phyloP scores from a whole-genome alignment of 257 asterid genomes.

The Phtheirospermum japonicum region DNA sequence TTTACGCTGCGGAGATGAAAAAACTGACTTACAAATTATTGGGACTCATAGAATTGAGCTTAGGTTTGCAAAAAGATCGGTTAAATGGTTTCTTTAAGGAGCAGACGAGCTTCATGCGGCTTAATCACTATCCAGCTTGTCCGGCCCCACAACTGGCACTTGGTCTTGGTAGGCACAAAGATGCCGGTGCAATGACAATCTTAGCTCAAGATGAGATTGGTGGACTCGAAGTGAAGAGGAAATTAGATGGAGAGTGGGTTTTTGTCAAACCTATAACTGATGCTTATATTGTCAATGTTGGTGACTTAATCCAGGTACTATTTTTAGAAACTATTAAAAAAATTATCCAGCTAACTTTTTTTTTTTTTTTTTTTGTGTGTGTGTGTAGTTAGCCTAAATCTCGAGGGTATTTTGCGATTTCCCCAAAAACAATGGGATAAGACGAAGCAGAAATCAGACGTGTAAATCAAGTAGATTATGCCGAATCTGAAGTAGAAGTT shows the following conservation, averaged over 20 bases:
- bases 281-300: neutral
- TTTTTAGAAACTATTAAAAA: too few relatives aligned
- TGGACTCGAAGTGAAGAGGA: constrained; percentile 71
- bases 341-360: too few relatives aligned
- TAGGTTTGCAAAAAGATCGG: constrained; percentile 47
- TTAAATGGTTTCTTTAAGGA: constrained; percentile 47
- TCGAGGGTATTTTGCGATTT: too few relatives aligned
- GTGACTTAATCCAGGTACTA: neutral
- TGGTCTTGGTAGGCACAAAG: constrained; percentile 79
- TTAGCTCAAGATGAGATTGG: constrained; percentile 70
- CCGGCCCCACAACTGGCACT: constrained; percentile 72
- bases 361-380: too few relatives aligned
- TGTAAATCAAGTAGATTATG: too few relatives aligned
- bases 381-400: too few relatives aligned
- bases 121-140: constrained; percentile 69
- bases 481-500: too few relatives aligned
- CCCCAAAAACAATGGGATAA: too few relatives aligned
- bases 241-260: constrained; percentile 74
- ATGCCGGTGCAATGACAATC: constrained; percentile 55
- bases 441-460: too few relatives aligned
- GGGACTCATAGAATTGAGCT: constrained; percentile 53
- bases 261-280: constrained; percentile 59
- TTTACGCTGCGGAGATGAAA: constrained; percentile 45
- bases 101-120: constrained; percentile 57
- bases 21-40: constrained; percentile 50